Evolutionary conservation across 306 rosid genomes (phyloP).

Genomic region (Luffa acutangula): DNA sequence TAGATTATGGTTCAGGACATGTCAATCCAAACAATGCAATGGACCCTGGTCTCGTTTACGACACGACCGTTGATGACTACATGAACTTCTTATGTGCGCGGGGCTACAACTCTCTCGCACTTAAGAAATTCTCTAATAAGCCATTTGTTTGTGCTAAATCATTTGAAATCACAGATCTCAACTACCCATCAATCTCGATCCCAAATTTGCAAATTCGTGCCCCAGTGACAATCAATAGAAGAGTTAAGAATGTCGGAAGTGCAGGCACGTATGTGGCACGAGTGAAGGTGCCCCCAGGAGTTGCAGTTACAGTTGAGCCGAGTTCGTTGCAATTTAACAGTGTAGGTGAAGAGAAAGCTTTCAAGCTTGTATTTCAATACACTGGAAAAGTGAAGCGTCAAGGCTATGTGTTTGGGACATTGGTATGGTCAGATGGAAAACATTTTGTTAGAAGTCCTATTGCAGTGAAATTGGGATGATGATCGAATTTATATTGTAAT

Average conservation of each 20-base stretch:
- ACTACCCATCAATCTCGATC: constrained; percentile 37
- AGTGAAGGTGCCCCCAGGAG: constrained; percentile 5
- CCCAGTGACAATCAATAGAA: constrained; percentile 11
- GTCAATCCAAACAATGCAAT: constrained; percentile 31
- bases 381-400: no score
- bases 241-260: constrained; percentile 35
- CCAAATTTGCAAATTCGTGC: neutral
- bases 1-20: constrained; percentile 45
- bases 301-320: constrained; percentile 25
- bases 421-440: constrained; percentile 30
- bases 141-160: constrained; percentile 19
- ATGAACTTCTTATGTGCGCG: constrained; percentile 39
- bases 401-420: constrained; percentile 14
- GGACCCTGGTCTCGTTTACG: constrained; percentile 57
- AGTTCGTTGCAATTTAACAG: constrained; percentile 8
- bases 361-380: constrained; percentile 10
- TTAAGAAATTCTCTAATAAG: constrained; percentile 13
- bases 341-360: constrained; percentile 26
- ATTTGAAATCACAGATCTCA: constrained; percentile 21
- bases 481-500: neutral
- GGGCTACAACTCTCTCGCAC: constrained; percentile 17
- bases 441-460: neutral
- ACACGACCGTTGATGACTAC: constrained; percentile 27
- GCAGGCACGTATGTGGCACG: constrained; percentile 15
- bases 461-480: neutral